Evolutionary conservation across 257 asterid genomes (phyloP).

Genomic region (Ilex aquifolium): DNA sequence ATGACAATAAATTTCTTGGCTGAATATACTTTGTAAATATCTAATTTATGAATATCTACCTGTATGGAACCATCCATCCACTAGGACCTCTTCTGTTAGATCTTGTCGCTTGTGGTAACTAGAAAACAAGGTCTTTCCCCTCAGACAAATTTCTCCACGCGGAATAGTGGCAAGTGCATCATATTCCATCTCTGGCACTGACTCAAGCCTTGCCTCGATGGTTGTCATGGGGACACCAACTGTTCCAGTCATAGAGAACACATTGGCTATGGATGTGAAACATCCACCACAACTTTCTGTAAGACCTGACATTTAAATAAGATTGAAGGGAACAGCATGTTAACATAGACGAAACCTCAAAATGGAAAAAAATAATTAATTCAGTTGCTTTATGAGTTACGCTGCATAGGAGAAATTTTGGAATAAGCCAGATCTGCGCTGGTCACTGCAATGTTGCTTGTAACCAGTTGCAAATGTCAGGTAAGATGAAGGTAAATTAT

Average conservation of each 20-base stretch:
- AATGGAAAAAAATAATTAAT: no score
- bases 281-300: constrained; percentile 85
- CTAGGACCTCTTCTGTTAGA: constrained; percentile 54
- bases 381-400: no score
- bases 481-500: no score
- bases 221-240: constrained; percentile 91
- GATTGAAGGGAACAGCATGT: no score
- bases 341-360: no score
- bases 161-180: constrained; percentile 68
- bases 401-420: no score
- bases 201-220: constrained; percentile 83
- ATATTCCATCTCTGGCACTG: constrained; percentile 93
- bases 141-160: constrained; percentile 81
- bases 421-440: no score
- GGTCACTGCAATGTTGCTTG: no score
- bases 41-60: constrained; percentile 25
- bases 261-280: constrained; percentile 69
- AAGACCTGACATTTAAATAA: constrained; percentile 46
- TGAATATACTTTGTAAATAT: no score
- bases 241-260: constrained; percentile 71
- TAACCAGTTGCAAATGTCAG: no score
- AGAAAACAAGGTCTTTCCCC: constrained; percentile 77
- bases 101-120: constrained; percentile 88
- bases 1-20: not conserved
- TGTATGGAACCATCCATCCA: constrained; percentile 96